These are phyloP conservation scores for Paramyrothecium roridum DNA, from an alignment of 2,329 filamentous ascomycete species.

Conservation along the genomic window DNA sequence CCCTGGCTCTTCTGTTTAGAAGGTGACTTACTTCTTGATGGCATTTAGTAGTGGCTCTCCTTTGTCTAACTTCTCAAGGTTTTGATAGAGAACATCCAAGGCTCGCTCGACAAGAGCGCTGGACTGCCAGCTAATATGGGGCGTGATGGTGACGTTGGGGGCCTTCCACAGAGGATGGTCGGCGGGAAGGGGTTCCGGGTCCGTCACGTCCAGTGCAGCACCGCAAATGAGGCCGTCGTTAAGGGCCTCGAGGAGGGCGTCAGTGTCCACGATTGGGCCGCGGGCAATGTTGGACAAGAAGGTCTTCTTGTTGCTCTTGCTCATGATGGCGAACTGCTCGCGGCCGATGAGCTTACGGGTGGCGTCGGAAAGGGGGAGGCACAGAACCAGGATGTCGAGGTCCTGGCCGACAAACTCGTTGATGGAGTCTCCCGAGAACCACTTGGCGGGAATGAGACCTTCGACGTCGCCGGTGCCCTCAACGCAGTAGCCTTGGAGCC, in stretches of 20 bases:
- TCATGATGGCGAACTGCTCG: constrained; percentile 37
- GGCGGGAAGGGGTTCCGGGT: constrained; percentile 66
- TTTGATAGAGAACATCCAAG: constrained; percentile 20
- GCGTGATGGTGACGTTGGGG: constrained; percentile 58
- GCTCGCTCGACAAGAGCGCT: constrained; percentile 20
- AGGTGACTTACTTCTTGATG: constrained; percentile 4
- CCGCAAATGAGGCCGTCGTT: constrained; percentile 38
- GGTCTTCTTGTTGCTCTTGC: constrained; percentile 30
- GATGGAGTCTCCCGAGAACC: constrained; percentile 34
- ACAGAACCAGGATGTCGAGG: constrained; percentile 41
- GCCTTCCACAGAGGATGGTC: constrained; percentile 63
- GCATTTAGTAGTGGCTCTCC: constrained; percentile 24
- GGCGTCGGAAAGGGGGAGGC: constrained; percentile 33
- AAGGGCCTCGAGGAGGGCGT: constrained; percentile 57
- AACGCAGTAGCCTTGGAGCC: constrained; percentile 59
- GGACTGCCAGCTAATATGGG: constrained; percentile 33
- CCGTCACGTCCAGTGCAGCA: constrained; percentile 68
- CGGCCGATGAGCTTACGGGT: constrained; percentile 39
- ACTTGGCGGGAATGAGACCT: constrained; percentile 35
- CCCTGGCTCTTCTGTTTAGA: not conserved
- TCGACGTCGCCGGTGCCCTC: constrained; percentile 54
- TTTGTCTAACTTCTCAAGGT: constrained; percentile 21
- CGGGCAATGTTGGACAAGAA: constrained; percentile 67
- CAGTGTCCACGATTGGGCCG: constrained; percentile 37
- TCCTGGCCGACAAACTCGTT: constrained; percentile 39